A percentile compares a stretch with the other conserved stretches of the same genome.
These are phyloP conservation scores for Letharia lupina DNA, from an alignment of 495 filamentous ascomycete species.

Conservation along the genomic window DNA sequence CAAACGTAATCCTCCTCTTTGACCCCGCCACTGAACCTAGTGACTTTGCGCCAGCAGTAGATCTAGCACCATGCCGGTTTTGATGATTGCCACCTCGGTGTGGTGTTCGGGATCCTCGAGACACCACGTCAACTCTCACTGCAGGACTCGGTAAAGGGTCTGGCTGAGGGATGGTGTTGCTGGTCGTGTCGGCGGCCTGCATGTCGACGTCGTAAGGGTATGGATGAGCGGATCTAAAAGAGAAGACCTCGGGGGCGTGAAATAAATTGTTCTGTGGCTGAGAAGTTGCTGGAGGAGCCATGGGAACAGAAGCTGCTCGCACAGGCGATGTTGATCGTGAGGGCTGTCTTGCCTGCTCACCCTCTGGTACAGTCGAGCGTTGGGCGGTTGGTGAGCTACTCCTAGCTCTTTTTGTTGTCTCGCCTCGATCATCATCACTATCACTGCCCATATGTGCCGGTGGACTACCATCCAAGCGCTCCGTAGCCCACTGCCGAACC, in stretches of 20 bases:
- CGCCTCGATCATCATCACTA: constrained; percentile 66
- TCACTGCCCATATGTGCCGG: constrained; percentile 41
- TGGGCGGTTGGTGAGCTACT: constrained; percentile 54
- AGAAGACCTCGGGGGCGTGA: constrained; percentile 47
- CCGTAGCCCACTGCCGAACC: constrained; percentile 77
- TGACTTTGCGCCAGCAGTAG: constrained; percentile 33
- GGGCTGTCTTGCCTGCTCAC: constrained; percentile 30
- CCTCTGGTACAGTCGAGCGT: constrained; percentile 41
- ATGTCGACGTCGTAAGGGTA: constrained; percentile 65
- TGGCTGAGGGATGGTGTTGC: constrained; percentile 23
- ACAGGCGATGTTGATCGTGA: constrained; percentile 35
- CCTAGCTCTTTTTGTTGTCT: constrained; percentile 45
- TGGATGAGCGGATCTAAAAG: constrained; percentile 60
- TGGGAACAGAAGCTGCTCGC: constrained; percentile 40
- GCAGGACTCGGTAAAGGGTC: constrained; percentile 34
- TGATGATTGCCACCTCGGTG: constrained; percentile 33
- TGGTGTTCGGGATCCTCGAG: constrained; percentile 44
- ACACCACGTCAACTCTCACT: constrained; percentile 44
- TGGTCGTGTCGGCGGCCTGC: constrained; percentile 38
- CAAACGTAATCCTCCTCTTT: constrained; percentile 68
- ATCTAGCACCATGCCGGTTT: constrained; percentile 37
- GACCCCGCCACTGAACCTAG: constrained; percentile 57
- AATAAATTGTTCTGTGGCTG: constrained; percentile 21
- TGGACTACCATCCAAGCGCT: constrained; percentile 58
- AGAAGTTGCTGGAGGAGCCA: constrained; percentile 22